Evolutionary conservation across 805 yeast genomes (phyloP).

Genomic region (Candida awuae): DNA sequence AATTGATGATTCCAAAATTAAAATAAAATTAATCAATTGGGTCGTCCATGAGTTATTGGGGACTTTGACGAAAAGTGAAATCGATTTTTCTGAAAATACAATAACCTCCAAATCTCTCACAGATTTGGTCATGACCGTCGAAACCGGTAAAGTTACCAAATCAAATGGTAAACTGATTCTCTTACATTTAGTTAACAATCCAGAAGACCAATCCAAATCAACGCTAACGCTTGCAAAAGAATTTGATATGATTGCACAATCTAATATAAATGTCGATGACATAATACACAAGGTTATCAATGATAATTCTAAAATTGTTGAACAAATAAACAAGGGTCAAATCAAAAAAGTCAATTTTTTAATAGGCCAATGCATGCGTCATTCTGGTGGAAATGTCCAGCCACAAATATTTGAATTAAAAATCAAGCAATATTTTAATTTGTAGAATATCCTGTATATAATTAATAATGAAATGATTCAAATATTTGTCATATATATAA

Average conservation of each 20-base stretch:
- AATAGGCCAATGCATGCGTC: constrained; percentile 79
- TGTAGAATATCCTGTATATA: too few relatives aligned
- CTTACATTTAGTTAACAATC: constrained; percentile 48
- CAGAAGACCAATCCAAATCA: constrained; percentile 28
- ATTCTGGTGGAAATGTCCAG: constrained; percentile 55
- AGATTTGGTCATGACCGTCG: constrained; percentile 46
- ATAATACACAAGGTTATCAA: constrained; percentile 23
- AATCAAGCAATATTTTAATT: constrained; percentile 16
- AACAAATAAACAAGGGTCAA: constrained; percentile 48
- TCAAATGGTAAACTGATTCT: constrained; percentile 63
- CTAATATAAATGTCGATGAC: constrained; percentile 29
- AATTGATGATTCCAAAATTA: constrained; percentile 13
- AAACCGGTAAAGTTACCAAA: constrained; percentile 36
- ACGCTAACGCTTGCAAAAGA: constrained; percentile 44
- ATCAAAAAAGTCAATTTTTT: constrained; percentile 62
- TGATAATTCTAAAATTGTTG: constrained; percentile 46
- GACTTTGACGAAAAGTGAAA: constrained; percentile 44
- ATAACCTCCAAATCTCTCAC: constrained; percentile 40
- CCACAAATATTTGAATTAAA: constrained; percentile 21
- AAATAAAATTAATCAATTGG: constrained; percentile 38
- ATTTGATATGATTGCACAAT: constrained; percentile 39
- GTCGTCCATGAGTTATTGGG: constrained; percentile 76
- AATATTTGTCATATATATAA: too few relatives aligned
- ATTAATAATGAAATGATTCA: too few relatives aligned
- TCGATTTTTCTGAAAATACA: constrained; percentile 26